phyloP scores from a whole-genome alignment of 2,329 filamentous ascomycete species.

The Talaromyces pinophilus region DNA sequence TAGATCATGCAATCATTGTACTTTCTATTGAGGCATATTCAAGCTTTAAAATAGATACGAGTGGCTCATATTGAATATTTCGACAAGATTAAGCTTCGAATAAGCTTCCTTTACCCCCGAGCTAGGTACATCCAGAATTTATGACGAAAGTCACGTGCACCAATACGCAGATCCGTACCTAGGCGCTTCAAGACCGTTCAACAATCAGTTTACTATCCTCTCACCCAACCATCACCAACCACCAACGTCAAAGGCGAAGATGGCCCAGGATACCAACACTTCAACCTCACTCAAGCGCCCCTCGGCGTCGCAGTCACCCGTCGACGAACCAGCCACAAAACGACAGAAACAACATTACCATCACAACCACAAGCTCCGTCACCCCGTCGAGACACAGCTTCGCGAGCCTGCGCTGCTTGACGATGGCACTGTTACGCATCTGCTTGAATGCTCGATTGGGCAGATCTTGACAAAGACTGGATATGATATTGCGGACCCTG shows the following conservation, averaged over 20 bases:
- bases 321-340: slow-evolving; percentile 32
- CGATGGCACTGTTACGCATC: slow-evolving; percentile 55
- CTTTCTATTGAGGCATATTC: not conserved
- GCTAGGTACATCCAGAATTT: not conserved
- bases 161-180: not conserved
- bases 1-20: slow-evolving; percentile 2
- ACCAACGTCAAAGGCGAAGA: slow-evolving; percentile 26
- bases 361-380: slow-evolving; percentile 45
- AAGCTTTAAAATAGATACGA: not conserved
- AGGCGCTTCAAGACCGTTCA: not conserved
- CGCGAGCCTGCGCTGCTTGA: slow-evolving; percentile 50
- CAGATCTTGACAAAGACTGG: slow-evolving; percentile 54
- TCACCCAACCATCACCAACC: slow-evolving; percentile 1
- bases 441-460: slow-evolving; percentile 58
- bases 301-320: slow-evolving; percentile 29
- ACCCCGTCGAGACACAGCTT: slow-evolving; percentile 35
- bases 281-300: slow-evolving; percentile 37
- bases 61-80: not conserved
- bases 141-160: slow-evolving; percentile 6
- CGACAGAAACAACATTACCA: slow-evolving; percentile 43
- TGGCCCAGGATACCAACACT: slow-evolving; percentile 30
- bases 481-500: slow-evolving; percentile 57
- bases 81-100: not conserved
- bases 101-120: not conserved
- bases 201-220: not conserved